These are phyloP conservation scores for Cryptosporidium xiaoi DNA, from an alignment of 169 alveolate species.

Conservation along the genomic window DNA sequence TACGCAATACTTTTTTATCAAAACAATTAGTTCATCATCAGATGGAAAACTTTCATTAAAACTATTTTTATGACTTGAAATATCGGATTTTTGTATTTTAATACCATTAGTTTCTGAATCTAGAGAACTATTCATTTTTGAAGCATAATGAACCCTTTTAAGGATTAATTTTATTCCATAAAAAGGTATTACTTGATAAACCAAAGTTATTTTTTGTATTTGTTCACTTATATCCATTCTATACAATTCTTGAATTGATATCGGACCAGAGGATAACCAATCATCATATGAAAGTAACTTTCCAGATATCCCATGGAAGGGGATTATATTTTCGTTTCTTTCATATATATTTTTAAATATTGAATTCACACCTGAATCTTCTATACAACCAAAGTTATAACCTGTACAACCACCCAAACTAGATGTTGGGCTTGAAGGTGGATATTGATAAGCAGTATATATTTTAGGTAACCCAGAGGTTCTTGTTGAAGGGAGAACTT, in stretches of 20 bases:
- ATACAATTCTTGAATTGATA: constrained; percentile 44
- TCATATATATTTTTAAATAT: not conserved
- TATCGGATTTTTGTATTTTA: constrained; percentile 4
- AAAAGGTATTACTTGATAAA: constrained; percentile 69
- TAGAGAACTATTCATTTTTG: not conserved
- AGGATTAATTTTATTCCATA: constrained; percentile 47
- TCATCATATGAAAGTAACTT: constrained; percentile 47
- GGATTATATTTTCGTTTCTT: not conserved
- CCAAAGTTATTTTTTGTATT: constrained; percentile 60
- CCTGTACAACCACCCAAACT: constrained; percentile 59
- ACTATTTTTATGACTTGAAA: not conserved
- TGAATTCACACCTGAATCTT: constrained; percentile 19
- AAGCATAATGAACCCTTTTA: constrained; percentile 8
- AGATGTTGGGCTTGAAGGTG: constrained; percentile 62
- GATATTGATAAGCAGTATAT: constrained; percentile 73
- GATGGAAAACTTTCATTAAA: constrained; percentile 1
- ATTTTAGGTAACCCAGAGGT: constrained; percentile 69
- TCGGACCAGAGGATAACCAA: constrained; percentile 55
- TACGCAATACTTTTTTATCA: constrained; percentile 40
- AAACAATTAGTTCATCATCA: constrained; percentile 22
- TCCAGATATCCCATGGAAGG: constrained; percentile 62
- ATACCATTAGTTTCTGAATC: not conserved
- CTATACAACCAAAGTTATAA: constrained; percentile 57
- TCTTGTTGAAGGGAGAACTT: constrained; percentile 57
- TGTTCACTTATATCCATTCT: constrained; percentile 56